Percentiles rank a stretch among this genome's conserved stretches.
Evolutionary conservation across 2,329 filamentous ascomycete species (phyloP).

Genomic region (Ceratocystis ficicola): DNA sequence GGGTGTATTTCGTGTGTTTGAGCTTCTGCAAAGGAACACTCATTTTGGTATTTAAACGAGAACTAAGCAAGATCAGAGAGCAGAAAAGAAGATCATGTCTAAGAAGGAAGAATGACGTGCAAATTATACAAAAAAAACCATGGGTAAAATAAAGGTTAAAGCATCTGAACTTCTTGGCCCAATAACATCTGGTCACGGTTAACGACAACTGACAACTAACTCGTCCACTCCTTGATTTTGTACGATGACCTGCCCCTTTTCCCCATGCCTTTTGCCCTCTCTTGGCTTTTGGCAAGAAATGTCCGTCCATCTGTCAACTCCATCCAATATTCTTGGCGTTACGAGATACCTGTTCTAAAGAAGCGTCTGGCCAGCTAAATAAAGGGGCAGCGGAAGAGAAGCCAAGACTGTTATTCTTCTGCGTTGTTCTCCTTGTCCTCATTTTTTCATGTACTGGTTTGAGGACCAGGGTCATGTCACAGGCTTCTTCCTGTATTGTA

Average conservation of each 20-base stretch:
- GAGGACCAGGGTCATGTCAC: no score
- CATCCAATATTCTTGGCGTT: not conserved
- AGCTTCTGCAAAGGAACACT: not conserved
- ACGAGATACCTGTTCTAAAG: not conserved
- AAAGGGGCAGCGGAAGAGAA: not conserved
- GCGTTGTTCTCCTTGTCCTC: no score
- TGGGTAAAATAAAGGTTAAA: not conserved
- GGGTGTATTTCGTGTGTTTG: not conserved
- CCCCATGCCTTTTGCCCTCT: not conserved
- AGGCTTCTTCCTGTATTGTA: no score
- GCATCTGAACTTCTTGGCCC: not conserved
- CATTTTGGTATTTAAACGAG: not conserved
- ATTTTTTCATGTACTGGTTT: no score
- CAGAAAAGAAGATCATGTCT: no score
- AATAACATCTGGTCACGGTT: no score
- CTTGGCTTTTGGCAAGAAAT: not conserved
- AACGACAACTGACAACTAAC: no score
- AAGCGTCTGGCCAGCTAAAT: not conserved
- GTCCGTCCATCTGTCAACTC: constrained; percentile 3
- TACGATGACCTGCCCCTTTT: no score
- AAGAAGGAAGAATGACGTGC: not conserved
- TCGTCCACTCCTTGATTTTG: no score
- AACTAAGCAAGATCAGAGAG: not conserved
- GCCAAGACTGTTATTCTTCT: not conserved
- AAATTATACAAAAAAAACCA: not conserved